A percentile compares a stretch with the other conserved stretches of the same genome.
Evolutionary conservation across 106 monocot species (phyloP).

Genomic region (Dioscorea alata): DNA sequence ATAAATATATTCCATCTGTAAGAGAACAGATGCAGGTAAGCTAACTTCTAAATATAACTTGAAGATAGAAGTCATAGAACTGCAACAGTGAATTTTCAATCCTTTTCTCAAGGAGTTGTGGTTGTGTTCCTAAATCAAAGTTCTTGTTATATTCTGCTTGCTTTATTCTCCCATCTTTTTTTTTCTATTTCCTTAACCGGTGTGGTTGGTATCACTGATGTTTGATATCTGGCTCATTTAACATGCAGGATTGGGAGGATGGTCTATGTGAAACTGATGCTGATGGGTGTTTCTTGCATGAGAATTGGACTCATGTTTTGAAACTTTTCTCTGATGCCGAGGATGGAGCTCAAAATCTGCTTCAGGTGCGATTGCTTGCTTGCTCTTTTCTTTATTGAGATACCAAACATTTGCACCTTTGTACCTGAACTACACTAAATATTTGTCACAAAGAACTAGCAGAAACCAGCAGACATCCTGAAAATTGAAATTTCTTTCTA

Average conservation of each 20-base stretch:
- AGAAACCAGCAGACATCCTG: too few species aligned
- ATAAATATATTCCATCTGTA: slow-evolving; percentile 59
- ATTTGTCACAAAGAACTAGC: not conserved
- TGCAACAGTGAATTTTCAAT: too few species aligned
- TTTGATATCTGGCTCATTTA: not conserved
- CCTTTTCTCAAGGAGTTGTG: not conserved
- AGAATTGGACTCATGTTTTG: slow-evolving; percentile 66
- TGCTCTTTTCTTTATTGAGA: not conserved
- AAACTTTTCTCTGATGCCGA: slow-evolving; percentile 70
- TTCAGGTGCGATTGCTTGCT: slow-evolving; percentile 44
- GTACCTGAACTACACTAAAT: not conserved
- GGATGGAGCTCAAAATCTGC: slow-evolving; percentile 68
- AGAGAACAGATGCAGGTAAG: slow-evolving; percentile 68
- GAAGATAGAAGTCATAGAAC: too few species aligned
- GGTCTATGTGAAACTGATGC: slow-evolving; percentile 69
- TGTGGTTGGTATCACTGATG: not conserved
- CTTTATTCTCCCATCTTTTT: not conserved
- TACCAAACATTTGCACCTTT: not conserved
- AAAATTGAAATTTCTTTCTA: too few species aligned
- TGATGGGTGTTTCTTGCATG: slow-evolving; percentile 68
- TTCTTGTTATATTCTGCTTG: not conserved
- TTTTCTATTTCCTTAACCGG: not conserved
- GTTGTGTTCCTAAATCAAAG: not conserved
- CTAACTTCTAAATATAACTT: too few species aligned
- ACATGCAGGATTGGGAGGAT: slow-evolving; percentile 91